phyloP scores from a whole-genome alignment of 306 rosid species.

The Macrotyloma uniflorum region DNA sequence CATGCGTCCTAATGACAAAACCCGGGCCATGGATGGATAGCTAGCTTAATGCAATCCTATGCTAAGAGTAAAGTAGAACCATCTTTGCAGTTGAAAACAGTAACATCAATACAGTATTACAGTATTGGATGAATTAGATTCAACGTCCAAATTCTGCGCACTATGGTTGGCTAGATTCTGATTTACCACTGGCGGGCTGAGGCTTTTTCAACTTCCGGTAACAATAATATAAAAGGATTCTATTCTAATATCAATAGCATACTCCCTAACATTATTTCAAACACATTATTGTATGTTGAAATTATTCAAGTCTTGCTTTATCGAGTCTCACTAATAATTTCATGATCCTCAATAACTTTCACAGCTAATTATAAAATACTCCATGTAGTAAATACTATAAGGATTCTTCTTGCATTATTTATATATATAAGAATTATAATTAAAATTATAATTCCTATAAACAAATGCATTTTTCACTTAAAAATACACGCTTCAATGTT shows the following conservation, averaged over 20 bases:
- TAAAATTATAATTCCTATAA: not conserved
- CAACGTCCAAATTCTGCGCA: not conserved
- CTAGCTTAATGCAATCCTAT: not conserved
- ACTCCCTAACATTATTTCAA: not conserved
- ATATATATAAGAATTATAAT: not conserved
- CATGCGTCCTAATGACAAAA: not conserved
- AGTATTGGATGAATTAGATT: not conserved
- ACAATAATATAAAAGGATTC: not conserved
- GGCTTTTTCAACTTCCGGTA: not conserved
- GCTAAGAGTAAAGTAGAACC: not conserved
- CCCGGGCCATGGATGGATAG: not conserved
- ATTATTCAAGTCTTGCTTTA: not conserved
- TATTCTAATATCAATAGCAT: not conserved
- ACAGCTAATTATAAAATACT: not conserved
- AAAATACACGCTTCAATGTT: slow-evolving; percentile 27
- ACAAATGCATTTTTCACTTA: slow-evolving; percentile 19
- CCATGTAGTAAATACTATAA: not conserved
- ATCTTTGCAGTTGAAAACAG: not conserved
- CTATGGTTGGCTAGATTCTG: not conserved
- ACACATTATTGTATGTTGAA: not conserved
- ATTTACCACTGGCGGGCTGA: not conserved
- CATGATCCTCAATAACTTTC: not conserved
- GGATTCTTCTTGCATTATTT: not conserved
- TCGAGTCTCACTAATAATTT: not conserved
- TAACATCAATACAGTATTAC: not conserved